Conservation (phyloP, 345 rosid species). For the Brassica nigra region DNA sequence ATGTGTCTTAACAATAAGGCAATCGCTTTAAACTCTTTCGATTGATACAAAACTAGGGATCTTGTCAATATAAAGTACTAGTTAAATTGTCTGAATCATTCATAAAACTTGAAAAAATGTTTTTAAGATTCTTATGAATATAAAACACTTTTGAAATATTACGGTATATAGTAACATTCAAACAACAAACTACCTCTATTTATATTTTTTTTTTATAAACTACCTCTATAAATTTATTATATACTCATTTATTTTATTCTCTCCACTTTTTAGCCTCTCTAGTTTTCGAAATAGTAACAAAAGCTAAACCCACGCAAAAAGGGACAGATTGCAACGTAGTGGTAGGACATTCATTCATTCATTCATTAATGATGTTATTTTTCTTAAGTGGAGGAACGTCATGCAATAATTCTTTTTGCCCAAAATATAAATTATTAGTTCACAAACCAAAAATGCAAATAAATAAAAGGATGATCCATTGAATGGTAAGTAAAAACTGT, state of each 20-base stretch:
- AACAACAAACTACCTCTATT: background rate
- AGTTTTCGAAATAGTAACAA: background rate
- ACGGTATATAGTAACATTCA: background rate
- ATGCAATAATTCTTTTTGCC: too few species aligned
- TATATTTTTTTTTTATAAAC: too few species aligned
- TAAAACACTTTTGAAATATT: too few species aligned
- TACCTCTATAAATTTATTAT: too few species aligned
- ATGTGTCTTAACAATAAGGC: background rate
- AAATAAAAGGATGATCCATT: too few species aligned
- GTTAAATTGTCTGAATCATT: too few species aligned
- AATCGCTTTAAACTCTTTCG: background rate
- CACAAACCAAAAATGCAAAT: background rate
- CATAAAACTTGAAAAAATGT: too few species aligned
- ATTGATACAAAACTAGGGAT: background rate
- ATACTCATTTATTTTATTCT: background rate
- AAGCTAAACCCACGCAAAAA: slow-evolving; percentile 6
- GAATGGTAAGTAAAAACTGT: background rate
- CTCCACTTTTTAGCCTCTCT: background rate
- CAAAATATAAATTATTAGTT: background rate
- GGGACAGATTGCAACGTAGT: slow-evolving; percentile 14
- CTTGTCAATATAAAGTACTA: background rate
- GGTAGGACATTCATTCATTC: slow-evolving; percentile 21
- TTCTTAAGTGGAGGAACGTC: background rate
- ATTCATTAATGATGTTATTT: slow-evolving; percentile 1
- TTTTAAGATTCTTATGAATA: too few species aligned